Conservation (phyloP, 1,284 basidiomycete species). For the Spongiforma sp. region DNA sequence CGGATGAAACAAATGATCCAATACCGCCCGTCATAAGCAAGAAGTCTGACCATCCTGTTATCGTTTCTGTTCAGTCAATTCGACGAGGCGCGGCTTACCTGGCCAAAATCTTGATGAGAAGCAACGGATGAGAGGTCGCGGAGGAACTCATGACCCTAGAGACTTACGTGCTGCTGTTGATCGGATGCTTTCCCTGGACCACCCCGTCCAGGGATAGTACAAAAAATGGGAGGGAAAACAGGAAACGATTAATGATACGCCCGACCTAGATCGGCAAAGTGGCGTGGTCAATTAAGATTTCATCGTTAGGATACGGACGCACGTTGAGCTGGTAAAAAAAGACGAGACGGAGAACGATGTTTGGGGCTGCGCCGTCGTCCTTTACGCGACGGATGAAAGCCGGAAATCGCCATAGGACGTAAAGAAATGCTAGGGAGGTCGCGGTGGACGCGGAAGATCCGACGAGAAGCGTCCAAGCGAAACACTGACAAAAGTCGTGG, state of each 20-base stretch:
- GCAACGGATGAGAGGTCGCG: constrained; percentile 8
- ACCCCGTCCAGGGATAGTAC: constrained; percentile 67
- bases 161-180: constrained; percentile 62
- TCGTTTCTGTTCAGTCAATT: background rate
- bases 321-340: constrained; percentile 81
- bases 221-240: constrained; percentile 69
- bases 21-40: constrained; percentile 70
- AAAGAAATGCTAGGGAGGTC: constrained; percentile 70
- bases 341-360: constrained; percentile 69
- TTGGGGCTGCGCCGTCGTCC: constrained; percentile 68
- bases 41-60: constrained; percentile 50
- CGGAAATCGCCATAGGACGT: constrained; percentile 70
- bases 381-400: constrained; percentile 69
- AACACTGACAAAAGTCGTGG: constrained; percentile 45
- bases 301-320: constrained; percentile 30
- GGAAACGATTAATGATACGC: constrained; percentile 70
- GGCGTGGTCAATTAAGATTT: constrained; percentile 5
- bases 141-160: constrained; percentile 1
- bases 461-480: constrained; percentile 72
- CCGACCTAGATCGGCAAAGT: constrained; percentile 47
- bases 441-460: constrained; percentile 65
- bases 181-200: constrained; percentile 49
- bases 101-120: constrained; percentile 47
- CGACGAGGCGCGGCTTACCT: constrained; percentile 41
- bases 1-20: constrained; percentile 75